Evolutionary conservation across 1,284 basidiomycete species (phyloP).

Genomic region (Tilletia walkeri): DNA sequence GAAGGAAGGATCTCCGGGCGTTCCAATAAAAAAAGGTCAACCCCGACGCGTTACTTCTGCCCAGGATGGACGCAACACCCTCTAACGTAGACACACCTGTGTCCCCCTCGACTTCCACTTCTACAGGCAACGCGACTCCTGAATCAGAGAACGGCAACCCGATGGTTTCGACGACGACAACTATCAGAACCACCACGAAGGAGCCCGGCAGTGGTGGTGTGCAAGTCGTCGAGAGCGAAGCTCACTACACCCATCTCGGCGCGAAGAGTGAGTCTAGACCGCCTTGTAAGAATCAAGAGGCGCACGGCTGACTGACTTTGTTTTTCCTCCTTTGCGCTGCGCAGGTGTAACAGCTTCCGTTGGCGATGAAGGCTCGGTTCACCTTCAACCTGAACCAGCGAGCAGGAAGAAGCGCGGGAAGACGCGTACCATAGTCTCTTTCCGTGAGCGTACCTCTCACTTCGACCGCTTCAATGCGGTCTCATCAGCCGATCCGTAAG

Average conservation of each 20-base stretch:
- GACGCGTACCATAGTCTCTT: conserved; percentile 45
- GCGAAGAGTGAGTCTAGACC: conserved; percentile 28
- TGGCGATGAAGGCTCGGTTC: conserved; percentile 37
- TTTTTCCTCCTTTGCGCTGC: neutral
- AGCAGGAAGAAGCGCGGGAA: conserved; percentile 5
- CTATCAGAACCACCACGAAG: neutral
- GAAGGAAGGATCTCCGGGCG: no score
- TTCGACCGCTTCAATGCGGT: conserved; percentile 46
- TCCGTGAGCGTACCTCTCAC: conserved; percentile 35
- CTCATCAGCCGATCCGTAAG: conserved; percentile 25
- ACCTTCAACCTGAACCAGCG: conserved; percentile 36
- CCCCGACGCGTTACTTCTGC: no score
- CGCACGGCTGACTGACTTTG: neutral
- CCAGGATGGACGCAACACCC: no score
- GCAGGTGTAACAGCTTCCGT: conserved; percentile 30
- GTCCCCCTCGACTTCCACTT: neutral
- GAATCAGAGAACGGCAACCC: neutral
- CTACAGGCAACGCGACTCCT: neutral
- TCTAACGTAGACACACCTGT: neutral
- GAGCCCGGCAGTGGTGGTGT: conserved; percentile 7
- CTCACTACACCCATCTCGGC: conserved; percentile 27
- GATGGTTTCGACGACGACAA: neutral
- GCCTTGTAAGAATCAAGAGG: no score
- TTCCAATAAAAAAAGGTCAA: no score
- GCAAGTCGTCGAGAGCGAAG: neutral